phyloP scores from a whole-genome alignment of 1,284 basidiomycete species.

The Boletus semigastroideus region DNA sequence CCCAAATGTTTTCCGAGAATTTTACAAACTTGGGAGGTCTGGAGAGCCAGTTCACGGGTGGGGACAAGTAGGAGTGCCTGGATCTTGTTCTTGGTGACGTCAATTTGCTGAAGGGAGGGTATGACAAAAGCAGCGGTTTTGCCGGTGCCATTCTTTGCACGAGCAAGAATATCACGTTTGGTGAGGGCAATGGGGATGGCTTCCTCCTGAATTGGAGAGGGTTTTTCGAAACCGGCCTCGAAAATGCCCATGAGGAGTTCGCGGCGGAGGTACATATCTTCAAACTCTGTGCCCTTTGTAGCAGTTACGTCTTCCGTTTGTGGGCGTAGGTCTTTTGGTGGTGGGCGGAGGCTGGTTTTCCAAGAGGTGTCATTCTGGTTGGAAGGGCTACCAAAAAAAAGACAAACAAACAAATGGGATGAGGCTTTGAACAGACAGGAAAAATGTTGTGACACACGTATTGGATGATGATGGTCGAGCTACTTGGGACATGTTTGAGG shows the following conservation, averaged over 20 bases:
- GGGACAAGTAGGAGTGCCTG: constrained; percentile 94
- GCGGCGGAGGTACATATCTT: constrained; percentile 79
- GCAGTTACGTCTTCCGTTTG: constrained; percentile 95
- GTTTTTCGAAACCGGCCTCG: constrained; percentile 95
- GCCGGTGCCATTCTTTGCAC: constrained; percentile 88
- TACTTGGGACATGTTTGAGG: constrained; percentile 39
- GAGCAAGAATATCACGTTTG: constrained; percentile 90
- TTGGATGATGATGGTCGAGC: constrained; percentile 43
- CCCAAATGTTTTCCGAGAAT: constrained; percentile 95
- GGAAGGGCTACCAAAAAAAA: constrained; percentile 20
- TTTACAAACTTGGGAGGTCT: constrained; percentile 98
- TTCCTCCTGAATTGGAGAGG: constrained; percentile 98
- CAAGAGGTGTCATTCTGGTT: constrained; percentile 45
- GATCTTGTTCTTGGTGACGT: constrained; percentile 84
- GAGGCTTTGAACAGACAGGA: neutral
- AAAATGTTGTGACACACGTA: constrained; percentile 32
- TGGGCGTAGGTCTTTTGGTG: constrained; percentile 88
- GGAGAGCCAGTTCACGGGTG: constrained; percentile 92
- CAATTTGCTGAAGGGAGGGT: constrained; percentile 92
- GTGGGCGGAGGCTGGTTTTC: constrained; percentile 79
- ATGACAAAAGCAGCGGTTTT: constrained; percentile 99
- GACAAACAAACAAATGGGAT: constrained; percentile 7
- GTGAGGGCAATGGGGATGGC: constrained; percentile 87
- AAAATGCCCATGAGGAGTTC: constrained; percentile 93
- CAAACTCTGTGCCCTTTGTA: constrained; percentile 90